Evolutionary conservation across 345 rosid species (phyloP).

Genomic region (Gossypium rotundifolium): DNA sequence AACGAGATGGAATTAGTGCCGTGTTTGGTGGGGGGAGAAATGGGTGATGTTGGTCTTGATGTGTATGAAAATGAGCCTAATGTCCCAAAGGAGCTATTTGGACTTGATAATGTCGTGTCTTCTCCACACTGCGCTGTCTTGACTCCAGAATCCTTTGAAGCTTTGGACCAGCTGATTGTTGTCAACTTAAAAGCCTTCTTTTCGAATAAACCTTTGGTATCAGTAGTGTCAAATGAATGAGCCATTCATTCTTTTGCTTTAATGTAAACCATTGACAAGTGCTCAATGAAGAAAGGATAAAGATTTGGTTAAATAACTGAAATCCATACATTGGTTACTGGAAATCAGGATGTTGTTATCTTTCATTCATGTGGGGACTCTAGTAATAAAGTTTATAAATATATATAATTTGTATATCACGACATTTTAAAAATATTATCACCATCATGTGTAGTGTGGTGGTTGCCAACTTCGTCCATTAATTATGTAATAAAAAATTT

Average conservation of each 20-base stretch:
- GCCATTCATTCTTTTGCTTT: background rate
- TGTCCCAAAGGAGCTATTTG: slow-evolving; percentile 43
- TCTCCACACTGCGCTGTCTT: slow-evolving; percentile 50
- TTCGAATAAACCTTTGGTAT: slow-evolving; percentile 42
- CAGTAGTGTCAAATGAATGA: slow-evolving; percentile 1
- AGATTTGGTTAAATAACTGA: too few relatives aligned
- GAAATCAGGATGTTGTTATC: too few relatives aligned
- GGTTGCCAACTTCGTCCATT: too few relatives aligned
- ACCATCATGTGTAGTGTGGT: too few relatives aligned
- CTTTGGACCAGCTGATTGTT: slow-evolving; percentile 27
- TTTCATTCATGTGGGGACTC: too few relatives aligned
- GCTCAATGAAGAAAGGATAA: background rate
- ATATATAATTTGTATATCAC: too few relatives aligned
- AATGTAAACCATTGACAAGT: background rate
- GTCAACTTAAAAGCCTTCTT: slow-evolving; percentile 69
- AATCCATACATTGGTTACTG: too few relatives aligned
- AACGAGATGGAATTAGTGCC: slow-evolving; percentile 61
- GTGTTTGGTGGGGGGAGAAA: slow-evolving; percentile 45
- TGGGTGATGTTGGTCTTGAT: slow-evolving; percentile 76
- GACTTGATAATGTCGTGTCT: slow-evolving; percentile 62
- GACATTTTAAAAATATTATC: too few relatives aligned
- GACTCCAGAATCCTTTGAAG: slow-evolving; percentile 48
- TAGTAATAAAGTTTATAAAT: too few relatives aligned
- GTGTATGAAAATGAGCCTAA: slow-evolving; percentile 72
- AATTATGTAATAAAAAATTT: too few relatives aligned